These are phyloP conservation scores for Beta macrorhiza DNA, from an alignment of 179 eudicot species.

Conservation along the genomic window DNA sequence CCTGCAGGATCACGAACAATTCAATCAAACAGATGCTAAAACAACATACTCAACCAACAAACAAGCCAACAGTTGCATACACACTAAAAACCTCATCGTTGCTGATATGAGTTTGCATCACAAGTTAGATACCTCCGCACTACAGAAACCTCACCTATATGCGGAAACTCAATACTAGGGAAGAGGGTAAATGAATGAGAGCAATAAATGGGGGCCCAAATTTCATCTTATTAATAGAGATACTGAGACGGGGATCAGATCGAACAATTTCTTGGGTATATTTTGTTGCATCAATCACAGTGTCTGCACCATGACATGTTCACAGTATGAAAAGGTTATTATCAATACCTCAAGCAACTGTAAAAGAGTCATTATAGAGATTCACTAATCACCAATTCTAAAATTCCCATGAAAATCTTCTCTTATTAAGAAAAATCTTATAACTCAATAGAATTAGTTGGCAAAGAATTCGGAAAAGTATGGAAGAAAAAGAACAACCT, in stretches of 20 bases:
- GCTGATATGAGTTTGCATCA: neutral
- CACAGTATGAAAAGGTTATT: neutral
- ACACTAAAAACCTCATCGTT: neutral
- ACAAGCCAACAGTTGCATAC: neutral
- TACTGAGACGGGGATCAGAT: slow-evolving; percentile 3
- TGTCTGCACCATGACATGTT: slow-evolving; percentile 15
- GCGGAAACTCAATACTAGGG: neutral
- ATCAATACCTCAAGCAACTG: neutral
- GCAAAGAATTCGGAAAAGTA: neutral
- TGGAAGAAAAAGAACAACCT: neutral
- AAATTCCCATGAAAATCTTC: neutral
- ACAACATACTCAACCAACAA: neutral
- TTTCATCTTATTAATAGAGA: slow-evolving; percentile 22
- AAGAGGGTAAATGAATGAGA: neutral
- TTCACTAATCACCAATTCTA: neutral
- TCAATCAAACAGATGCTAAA: neutral
- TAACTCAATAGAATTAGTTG: too few species aligned
- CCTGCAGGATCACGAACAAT: slow-evolving; percentile 1
- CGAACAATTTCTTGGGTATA: slow-evolving; percentile 19
- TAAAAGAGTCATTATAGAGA: neutral
- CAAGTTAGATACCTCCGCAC: neutral
- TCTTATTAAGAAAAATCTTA: too few species aligned
- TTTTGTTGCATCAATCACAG: slow-evolving; percentile 17
- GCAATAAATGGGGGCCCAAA: neutral
- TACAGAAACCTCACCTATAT: neutral